Evolutionary conservation across 805 yeast genomes (phyloP).

Genomic region (Myxozyma kluyveri): DNA sequence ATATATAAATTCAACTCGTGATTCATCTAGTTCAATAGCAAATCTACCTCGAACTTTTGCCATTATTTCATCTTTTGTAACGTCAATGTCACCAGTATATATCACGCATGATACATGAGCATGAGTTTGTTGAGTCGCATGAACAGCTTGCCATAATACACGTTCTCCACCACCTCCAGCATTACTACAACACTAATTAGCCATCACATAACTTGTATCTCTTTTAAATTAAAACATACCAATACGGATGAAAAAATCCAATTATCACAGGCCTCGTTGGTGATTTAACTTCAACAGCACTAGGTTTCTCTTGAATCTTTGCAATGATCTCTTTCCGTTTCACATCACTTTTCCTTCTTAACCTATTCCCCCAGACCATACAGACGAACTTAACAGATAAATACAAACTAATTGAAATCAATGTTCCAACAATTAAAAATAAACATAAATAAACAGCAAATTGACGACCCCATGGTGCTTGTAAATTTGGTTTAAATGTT

Average conservation of each 20-base stretch:
- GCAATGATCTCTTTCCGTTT: conserved; percentile 7
- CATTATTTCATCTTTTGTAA: conserved; percentile 33
- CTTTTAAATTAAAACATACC: conserved; percentile 14
- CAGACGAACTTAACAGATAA: conserved; percentile 8
- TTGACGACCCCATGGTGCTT: not conserved
- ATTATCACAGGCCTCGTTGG: conserved; percentile 51
- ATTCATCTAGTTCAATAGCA: conserved; percentile 45
- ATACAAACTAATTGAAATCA: conserved; percentile 7
- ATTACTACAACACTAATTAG: conserved; percentile 51
- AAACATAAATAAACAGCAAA: conserved; percentile 15
- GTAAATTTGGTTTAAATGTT: conserved; percentile 12
- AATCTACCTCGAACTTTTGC: conserved; percentile 55
- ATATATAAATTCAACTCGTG: conserved; percentile 61
- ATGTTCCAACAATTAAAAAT: conserved; percentile 15
- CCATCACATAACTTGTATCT: not conserved
- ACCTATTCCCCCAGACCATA: conserved; percentile 9
- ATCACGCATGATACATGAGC: conserved; percentile 57
- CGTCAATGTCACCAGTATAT: conserved; percentile 63
- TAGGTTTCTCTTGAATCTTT: not conserved
- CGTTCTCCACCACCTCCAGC: conserved; percentile 99
- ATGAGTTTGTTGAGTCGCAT: conserved; percentile 56
- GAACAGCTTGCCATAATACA: conserved; percentile 91
- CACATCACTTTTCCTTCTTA: conserved; percentile 12
- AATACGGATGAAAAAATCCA: conserved; percentile 92
- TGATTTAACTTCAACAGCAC: no score